Evolutionary conservation across 2,329 filamentous ascomycete species (phyloP), one percentile per base, ranked within the genome.

Genomic region (Aspergillus felis): DNA sequence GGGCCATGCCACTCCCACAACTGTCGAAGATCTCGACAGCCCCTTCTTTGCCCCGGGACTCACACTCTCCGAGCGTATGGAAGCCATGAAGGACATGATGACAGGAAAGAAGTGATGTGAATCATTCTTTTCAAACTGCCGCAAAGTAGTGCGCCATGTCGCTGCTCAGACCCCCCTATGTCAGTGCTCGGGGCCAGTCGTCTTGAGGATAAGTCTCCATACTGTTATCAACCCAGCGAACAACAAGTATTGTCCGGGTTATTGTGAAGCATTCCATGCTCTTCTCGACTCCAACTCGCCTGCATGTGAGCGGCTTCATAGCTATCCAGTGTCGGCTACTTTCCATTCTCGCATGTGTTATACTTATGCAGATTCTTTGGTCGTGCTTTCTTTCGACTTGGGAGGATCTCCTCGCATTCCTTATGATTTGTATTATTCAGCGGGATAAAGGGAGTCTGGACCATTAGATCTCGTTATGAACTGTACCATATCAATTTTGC

Each of bases 1-100:
- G 81, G 81, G 81, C 3, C 74, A 75, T 56, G 65, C 74, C 49
- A 72, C 73, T 28, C 76, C 79, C 58, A 79, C 74, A 7, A 76
- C 69, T 20, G 50, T 78, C 51, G 65, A 74, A 14, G 70, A 74
- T 55, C 59, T 80, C 20, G 63, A 68, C 28, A 72, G 56, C 56
- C 73, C 74, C 1, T 64, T 66, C 57, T 78, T 77, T 64, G 66
- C 67, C 17, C 57, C 65, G 3, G 72, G 72, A 1, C 46, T 77
- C 56, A 65, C 70, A 9, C 46, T 74, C 17, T 55, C 68, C 44
- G 75, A 78, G 28, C 69, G 74, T 35, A 54, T 76, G 42, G 62
- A 71, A 8, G 65, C 66, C 38, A 68, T 75, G 64, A 68, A 65
- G 61, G 64, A 65, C 7, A 32, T 54, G 25, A 62, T 66, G 56